Evolutionary conservation across 192 early-diverging fungal genomes (phyloP).

Genomic region (Ambispora gerdemannii): DNA sequence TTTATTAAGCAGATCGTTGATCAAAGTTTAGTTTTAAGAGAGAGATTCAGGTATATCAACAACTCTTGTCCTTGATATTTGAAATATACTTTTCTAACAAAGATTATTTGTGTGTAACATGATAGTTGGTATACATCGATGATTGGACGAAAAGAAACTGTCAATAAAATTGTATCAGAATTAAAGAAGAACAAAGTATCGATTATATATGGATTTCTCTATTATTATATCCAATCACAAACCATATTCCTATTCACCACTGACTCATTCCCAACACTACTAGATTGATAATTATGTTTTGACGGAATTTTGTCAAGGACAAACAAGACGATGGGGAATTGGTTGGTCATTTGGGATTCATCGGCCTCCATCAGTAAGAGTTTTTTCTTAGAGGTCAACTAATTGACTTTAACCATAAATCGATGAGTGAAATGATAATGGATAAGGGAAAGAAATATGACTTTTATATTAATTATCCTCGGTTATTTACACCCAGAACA

Average conservation of each 20-base stretch:
- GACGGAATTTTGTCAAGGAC: constrained; percentile 55
- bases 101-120: neutral
- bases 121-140: constrained; percentile 79
- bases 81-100: neutral
- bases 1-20: constrained; percentile 67
- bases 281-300: constrained; percentile 53
- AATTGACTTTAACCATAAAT: too few species aligned
- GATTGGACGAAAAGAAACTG: constrained; percentile 62
- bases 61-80: too few species aligned
- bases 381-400: too few species aligned
- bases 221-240: neutral
- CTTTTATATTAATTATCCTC: too few species aligned
- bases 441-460: too few species aligned
- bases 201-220: neutral
- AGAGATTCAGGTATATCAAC: constrained; percentile 39
- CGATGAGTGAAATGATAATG: too few species aligned
- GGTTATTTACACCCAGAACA: constrained; percentile 1
- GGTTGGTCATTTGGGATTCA: constrained; percentile 54
- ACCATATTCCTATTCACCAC: neutral
- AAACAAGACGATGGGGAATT: constrained; percentile 52
- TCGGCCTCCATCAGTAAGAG: constrained; percentile 35
- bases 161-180: constrained; percentile 40
- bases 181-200: constrained; percentile 45
- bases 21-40: constrained; percentile 53
- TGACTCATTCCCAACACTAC: neutral